Evolutionary conservation across 1,284 basidiomycete genomes (phyloP).

Genomic region (Prillingera fragicola): DNA sequence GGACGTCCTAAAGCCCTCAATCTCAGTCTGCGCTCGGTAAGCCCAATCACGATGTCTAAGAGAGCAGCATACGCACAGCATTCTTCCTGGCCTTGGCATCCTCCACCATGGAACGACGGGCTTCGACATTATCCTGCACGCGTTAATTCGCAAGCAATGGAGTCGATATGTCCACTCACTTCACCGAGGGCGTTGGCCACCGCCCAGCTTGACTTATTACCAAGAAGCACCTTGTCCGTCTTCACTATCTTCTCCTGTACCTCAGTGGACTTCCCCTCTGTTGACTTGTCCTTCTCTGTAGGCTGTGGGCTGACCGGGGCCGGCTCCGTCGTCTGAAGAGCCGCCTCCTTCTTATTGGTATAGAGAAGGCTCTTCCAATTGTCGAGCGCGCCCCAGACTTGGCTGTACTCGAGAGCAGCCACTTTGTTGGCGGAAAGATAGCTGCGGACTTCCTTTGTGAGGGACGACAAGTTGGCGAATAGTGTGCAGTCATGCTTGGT

Average conservation of each 20-base stretch:
- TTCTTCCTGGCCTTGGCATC: constrained; percentile 90
- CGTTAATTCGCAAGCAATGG: constrained; percentile 18
- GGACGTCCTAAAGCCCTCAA: constrained; percentile 81
- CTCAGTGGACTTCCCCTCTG: no score
- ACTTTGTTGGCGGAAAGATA: constrained; percentile 60
- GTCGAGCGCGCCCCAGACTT: constrained; percentile 53
- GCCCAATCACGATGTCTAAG: neutral
- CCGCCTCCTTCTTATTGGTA: constrained; percentile 10
- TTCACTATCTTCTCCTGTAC: constrained; percentile 35
- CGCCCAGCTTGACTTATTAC: constrained; percentile 69
- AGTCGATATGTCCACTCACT: constrained; percentile 42
- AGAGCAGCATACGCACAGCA: constrained; percentile 36
- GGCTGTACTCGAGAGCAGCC: constrained; percentile 64
- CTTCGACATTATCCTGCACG: constrained; percentile 55
- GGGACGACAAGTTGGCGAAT: constrained; percentile 65
- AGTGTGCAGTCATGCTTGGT: constrained; percentile 62
- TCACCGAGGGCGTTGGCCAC: constrained; percentile 69
- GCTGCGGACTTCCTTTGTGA: constrained; percentile 56
- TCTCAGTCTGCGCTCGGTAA: constrained; percentile 54
- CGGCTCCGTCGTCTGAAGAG: neutral
- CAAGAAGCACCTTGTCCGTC: constrained; percentile 52
- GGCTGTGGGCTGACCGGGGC: neutral
- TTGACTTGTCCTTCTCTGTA: constrained; percentile 1
- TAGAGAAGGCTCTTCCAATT: constrained; percentile 21
- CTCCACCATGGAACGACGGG: constrained; percentile 66